phyloP scores from a whole-genome alignment of 495 filamentous ascomycete genomes.

The Amphirosellinia nigrospora region DNA sequence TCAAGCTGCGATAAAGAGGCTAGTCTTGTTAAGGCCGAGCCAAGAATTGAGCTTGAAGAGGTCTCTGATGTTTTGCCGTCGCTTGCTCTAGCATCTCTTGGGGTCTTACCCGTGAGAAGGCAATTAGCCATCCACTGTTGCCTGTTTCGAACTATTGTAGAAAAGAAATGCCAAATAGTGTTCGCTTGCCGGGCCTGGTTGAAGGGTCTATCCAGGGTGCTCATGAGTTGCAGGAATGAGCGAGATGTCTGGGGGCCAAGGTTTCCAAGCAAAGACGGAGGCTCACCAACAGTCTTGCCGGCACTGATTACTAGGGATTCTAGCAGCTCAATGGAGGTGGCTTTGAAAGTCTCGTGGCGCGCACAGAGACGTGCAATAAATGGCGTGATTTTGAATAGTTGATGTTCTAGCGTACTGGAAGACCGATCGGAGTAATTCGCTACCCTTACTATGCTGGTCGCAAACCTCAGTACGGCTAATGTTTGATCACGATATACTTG shows the following conservation, averaged over 20 bases:
- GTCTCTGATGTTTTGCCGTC: slow-evolving; percentile 57
- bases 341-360: slow-evolving; percentile 67
- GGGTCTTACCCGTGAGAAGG: slow-evolving; percentile 85
- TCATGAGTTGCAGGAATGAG: slow-evolving; percentile 79
- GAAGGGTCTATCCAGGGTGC: slow-evolving; percentile 78
- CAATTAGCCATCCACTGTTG: slow-evolving; percentile 97
- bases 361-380: slow-evolving; percentile 80
- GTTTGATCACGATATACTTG: slow-evolving; percentile 67
- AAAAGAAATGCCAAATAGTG: slow-evolving; percentile 82
- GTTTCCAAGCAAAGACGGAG: slow-evolving; percentile 87
- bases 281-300: slow-evolving; percentile 67
- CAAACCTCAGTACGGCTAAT: slow-evolving; percentile 66
- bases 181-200: slow-evolving; percentile 63
- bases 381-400: slow-evolving; percentile 78
- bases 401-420: slow-evolving; percentile 70
- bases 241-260: slow-evolving; percentile 81
- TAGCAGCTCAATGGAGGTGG: slow-evolving; percentile 69
- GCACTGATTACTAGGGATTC: slow-evolving; percentile 75
- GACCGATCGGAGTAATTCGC: slow-evolving; percentile 67
- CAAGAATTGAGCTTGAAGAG: slow-evolving; percentile 67
- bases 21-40: slow-evolving; percentile 76
- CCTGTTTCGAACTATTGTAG: slow-evolving; percentile 84
- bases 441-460: slow-evolving; percentile 70
- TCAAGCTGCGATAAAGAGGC: slow-evolving; percentile 67
- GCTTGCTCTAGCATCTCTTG: slow-evolving; percentile 70